phyloP scores from a whole-genome alignment of 768 basidiomycete species.

The Boletellus sp. region DNA sequence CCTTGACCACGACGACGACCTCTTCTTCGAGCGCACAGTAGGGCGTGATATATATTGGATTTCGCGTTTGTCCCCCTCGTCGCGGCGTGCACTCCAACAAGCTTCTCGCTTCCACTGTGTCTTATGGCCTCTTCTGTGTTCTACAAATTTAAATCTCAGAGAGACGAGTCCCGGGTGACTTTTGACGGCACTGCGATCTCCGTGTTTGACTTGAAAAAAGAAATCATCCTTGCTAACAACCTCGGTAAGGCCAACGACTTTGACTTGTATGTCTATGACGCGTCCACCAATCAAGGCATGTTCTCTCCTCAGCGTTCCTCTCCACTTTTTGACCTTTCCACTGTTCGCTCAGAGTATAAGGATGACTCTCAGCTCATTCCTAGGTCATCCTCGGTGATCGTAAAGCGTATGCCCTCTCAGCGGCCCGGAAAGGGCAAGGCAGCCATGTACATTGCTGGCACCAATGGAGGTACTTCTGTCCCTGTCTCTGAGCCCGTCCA shows the following conservation, averaged over 20 bases:
- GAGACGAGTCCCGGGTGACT: conserved; percentile 89
- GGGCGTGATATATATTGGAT: conserved; percentile 22
- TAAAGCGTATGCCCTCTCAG: conserved; percentile 81
- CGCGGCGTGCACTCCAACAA: conserved; percentile 16
- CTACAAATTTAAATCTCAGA: conserved; percentile 96
- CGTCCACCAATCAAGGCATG: conserved; percentile 85
- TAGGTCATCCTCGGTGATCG: conserved; percentile 90
- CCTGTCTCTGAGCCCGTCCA: conserved; percentile 49
- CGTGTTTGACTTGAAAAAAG: conserved; percentile 98
- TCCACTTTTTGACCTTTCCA: neutral
- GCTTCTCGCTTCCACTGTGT: conserved; percentile 12
- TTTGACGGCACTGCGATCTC: conserved; percentile 99
- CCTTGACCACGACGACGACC: conserved; percentile 20
- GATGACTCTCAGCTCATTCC: conserved; percentile 92
- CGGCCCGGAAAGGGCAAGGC: conserved; percentile 83
- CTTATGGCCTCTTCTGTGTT: conserved; percentile 90
- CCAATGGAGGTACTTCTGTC: conserved; percentile 35
- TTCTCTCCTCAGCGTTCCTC: neutral
- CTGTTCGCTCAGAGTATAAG: conserved; percentile 62
- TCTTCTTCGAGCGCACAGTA: conserved; percentile 11
- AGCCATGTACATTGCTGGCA: conserved; percentile 65
- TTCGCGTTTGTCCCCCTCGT: conserved; percentile 2
- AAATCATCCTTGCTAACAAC: conserved; percentile 94
- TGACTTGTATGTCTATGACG: conserved; percentile 85
- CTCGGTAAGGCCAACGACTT: conserved; percentile 97